Conservation (phyloP, 2,329 filamentous ascomycete genomes). For the Tolypocladium capitatum region DNA sequence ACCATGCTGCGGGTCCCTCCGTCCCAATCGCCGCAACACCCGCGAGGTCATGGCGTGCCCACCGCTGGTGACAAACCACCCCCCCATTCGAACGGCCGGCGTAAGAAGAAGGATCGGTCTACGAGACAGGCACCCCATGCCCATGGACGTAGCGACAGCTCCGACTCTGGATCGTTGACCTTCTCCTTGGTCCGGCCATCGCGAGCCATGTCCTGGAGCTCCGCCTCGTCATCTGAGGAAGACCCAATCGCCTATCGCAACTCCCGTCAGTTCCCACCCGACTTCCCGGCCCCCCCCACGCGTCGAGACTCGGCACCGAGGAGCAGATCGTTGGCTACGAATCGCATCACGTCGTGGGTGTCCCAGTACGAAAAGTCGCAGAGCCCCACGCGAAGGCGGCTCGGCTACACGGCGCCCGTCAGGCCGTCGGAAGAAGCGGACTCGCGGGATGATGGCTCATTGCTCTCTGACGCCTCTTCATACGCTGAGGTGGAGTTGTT, state of each 20-base stretch:
- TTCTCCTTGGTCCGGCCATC: constrained; percentile 11
- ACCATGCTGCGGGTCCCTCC: not conserved
- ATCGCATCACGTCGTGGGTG: constrained; percentile 21
- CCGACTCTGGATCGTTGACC: constrained; percentile 9
- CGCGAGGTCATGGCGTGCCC: not conserved
- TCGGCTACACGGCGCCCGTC: constrained; percentile 2
- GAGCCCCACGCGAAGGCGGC: constrained; percentile 9
- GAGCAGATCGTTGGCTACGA: constrained; percentile 16
- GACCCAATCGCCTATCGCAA: constrained; percentile 16
- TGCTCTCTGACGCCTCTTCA: constrained; percentile 9
- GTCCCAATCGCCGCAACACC: not conserved
- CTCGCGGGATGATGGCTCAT: constrained; percentile 5
- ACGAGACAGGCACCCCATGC: not conserved
- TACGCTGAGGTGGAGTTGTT: constrained; percentile 20
- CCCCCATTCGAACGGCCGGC: not conserved
- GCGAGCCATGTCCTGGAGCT: constrained; percentile 9
- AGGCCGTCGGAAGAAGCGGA: constrained; percentile 4
- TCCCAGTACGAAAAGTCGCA: constrained; percentile 16
- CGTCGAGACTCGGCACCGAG: constrained; percentile 8
- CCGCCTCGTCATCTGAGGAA: constrained; percentile 13
- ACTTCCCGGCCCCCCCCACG: constrained; percentile 14
- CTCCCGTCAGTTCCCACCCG: constrained; percentile 18
- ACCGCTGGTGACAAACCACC: not conserved
- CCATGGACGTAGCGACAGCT: not conserved
- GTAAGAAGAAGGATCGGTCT: not conserved